Conservation (phyloP, 768 basidiomycete species). For the Amanita phalloides region DNA sequence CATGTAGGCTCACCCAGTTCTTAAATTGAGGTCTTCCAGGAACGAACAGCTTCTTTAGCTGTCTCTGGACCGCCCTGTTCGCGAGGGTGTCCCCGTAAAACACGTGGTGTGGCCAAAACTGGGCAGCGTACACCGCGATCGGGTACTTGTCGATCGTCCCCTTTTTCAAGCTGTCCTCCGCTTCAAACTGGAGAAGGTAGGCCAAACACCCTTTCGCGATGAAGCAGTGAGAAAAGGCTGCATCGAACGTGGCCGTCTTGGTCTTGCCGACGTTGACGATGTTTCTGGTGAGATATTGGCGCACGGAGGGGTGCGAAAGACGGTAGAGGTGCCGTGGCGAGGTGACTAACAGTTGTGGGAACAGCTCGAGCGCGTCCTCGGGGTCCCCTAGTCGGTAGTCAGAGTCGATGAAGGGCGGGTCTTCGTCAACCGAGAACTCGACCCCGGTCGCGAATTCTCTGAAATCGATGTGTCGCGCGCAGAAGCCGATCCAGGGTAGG, state of each 20-base stretch:
- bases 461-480: background rate
- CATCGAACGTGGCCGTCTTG: background rate
- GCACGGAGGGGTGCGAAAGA: background rate
- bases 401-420: background rate
- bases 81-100: background rate
- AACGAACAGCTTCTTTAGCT: background rate
- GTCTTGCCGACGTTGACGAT: background rate
- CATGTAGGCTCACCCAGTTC: background rate
- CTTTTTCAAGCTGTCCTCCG: background rate
- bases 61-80: background rate
- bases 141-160: background rate
- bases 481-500: background rate
- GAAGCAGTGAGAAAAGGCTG: background rate
- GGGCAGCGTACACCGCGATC: background rate
- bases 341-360: background rate
- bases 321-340: background rate
- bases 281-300: background rate
- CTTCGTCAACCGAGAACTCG: background rate
- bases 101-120: conserved; percentile 1
- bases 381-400: background rate
- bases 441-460: background rate
- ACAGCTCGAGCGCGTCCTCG: background rate
- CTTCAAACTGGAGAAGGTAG: background rate
- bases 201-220: conserved; percentile 3
- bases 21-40: background rate